Evolutionary conservation across 257 asterid genomes (phyloP).

Genomic region (Vinca minor): DNA sequence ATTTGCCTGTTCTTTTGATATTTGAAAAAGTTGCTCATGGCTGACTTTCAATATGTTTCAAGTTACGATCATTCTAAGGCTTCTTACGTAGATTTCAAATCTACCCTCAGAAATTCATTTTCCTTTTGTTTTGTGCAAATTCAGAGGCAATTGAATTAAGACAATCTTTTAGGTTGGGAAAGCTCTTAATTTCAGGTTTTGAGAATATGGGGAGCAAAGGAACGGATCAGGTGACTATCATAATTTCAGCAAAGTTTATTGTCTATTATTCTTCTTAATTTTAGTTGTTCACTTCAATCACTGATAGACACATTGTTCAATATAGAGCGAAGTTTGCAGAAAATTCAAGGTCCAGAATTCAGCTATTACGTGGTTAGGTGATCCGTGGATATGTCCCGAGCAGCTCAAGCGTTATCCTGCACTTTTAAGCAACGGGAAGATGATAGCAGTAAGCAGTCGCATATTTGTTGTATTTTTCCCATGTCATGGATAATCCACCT

Average conservation of each 20-base stretch:
- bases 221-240: slow-evolving; percentile 19
- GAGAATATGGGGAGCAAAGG: slow-evolving; percentile 12
- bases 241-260: background rate
- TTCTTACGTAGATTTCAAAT: background rate
- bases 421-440: slow-evolving; percentile 26
- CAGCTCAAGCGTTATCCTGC: slow-evolving; percentile 51
- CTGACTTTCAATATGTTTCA: no score
- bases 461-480: background rate
- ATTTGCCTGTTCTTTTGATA: background rate
- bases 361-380: slow-evolving; percentile 44
- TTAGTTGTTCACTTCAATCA: slow-evolving; percentile 12
- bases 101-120: background rate
- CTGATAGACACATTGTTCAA: slow-evolving; percentile 3
- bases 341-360: slow-evolving; percentile 17
- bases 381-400: slow-evolving; percentile 35
- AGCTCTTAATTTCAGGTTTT: slow-evolving; percentile 23
- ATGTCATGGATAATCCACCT: background rate
- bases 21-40: background rate
- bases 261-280: background rate
- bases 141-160: slow-evolving; percentile 15
- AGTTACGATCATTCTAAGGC: no score
- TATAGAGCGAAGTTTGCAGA: slow-evolving; percentile 23
- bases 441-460: slow-evolving; percentile 33
- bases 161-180: slow-evolving; percentile 11
- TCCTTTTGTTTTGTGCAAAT: slow-evolving; percentile 19